These are phyloP conservation scores for Pseudozyma thailandica DNA, from an alignment of 1,284 basidiomycete species.

Conservation along the genomic window DNA sequence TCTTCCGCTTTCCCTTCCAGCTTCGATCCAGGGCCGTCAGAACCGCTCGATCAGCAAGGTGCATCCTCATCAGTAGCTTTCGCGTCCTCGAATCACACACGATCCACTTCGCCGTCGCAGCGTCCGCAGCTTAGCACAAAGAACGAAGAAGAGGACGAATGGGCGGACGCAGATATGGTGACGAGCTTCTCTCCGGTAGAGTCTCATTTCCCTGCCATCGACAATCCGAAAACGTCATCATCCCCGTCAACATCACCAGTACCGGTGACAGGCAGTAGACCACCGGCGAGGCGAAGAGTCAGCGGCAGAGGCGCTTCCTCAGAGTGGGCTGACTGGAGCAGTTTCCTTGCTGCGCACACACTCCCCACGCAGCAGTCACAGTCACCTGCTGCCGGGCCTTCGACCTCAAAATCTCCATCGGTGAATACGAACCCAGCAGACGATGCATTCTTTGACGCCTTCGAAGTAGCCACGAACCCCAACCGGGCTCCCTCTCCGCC, in stretches of 20 bases:
- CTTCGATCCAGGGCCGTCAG: constrained; percentile 31
- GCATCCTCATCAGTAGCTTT: constrained; percentile 21
- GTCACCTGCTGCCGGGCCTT: constrained; percentile 1
- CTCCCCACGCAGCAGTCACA: constrained; percentile 24
- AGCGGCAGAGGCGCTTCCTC: constrained; percentile 33
- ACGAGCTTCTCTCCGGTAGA: constrained; percentile 50
- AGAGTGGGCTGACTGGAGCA: constrained; percentile 45
- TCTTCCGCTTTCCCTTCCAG: constrained; percentile 27
- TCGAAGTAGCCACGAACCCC: constrained; percentile 40
- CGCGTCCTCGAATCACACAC: constrained; percentile 11
- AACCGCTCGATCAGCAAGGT: constrained; percentile 20
- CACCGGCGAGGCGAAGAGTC: constrained; percentile 15
- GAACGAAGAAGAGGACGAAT: constrained; percentile 35
- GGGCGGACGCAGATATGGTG: constrained; percentile 51
- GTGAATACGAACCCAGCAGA: constrained; percentile 35
- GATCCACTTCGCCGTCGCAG: constrained; percentile 10
- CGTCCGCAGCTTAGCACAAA: neutral
- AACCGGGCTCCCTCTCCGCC: constrained; percentile 51
- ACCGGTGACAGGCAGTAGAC: neutral
- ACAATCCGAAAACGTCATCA: neutral
- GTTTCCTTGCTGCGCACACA: constrained; percentile 37
- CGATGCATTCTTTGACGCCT: constrained; percentile 53
- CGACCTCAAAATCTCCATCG: neutral
- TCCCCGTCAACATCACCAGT: neutral
- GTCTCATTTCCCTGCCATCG: constrained; percentile 3